phyloP scores from a whole-genome alignment of 2,329 filamentous ascomycete species.

The Alternaria metachromatica region DNA sequence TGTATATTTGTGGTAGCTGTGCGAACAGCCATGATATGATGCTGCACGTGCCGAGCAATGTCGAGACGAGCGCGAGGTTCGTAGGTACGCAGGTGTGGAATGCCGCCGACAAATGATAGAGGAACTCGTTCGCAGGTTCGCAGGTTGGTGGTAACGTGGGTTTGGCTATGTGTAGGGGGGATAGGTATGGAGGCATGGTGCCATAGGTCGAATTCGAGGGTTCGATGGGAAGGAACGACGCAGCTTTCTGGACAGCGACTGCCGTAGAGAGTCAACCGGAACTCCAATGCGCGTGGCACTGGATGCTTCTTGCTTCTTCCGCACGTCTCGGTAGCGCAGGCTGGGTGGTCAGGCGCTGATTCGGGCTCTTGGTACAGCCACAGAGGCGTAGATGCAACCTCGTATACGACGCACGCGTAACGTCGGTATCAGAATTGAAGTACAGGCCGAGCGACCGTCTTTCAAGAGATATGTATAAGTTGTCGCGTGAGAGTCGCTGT shows the following conservation, averaged over 20 bases:
- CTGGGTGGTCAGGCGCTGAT: constrained; percentile 36
- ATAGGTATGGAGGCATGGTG: constrained; percentile 46
- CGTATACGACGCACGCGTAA: neutral
- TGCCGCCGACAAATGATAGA: constrained; percentile 63
- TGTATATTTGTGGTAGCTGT: constrained; percentile 72
- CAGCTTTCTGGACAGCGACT: neutral
- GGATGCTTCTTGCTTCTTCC: constrained; percentile 2
- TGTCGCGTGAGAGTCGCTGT: neutral
- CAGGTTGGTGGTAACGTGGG: constrained; percentile 64
- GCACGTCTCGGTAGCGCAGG: neutral
- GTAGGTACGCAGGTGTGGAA: constrained; percentile 70
- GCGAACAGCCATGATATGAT: constrained; percentile 74
- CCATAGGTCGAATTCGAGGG: constrained; percentile 26
- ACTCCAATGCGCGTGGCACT: neutral
- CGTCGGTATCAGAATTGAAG: neutral
- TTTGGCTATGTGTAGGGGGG: constrained; percentile 40
- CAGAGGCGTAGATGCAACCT: constrained; percentile 31
- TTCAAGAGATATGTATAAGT: neutral
- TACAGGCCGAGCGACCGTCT: neutral
- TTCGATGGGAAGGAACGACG: constrained; percentile 9
- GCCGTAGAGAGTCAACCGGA: neutral
- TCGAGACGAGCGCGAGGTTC: constrained; percentile 67
- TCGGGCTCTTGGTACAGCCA: constrained; percentile 33
- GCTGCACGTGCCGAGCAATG: constrained; percentile 65
- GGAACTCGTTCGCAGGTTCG: constrained; percentile 64